A percentile compares a stretch with the other conserved stretches of the same genome.
phyloP scores from a whole-genome alignment of 2,329 filamentous ascomycete genomes.

The Colletotrichum sp. region DNA sequence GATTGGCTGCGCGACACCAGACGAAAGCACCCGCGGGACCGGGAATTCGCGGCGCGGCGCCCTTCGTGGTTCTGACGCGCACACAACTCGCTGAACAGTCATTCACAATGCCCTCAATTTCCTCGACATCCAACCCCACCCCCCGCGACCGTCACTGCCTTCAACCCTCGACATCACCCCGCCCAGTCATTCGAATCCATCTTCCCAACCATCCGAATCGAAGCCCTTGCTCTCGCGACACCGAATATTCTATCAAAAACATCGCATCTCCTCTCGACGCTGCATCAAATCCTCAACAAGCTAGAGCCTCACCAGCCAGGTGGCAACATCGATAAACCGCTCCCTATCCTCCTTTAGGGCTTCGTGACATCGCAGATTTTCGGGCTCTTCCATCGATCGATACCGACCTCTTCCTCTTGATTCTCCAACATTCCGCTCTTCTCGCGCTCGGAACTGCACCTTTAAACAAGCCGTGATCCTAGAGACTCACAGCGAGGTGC shows the following conservation, averaged over 20 bases:
- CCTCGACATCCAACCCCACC: neutral
- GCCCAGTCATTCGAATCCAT: neutral
- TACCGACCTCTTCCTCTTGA: constrained; percentile 1
- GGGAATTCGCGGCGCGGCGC: constrained; percentile 12
- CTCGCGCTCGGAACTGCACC: constrained; percentile 56
- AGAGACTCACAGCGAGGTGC: constrained; percentile 90
- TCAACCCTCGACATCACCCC: neutral
- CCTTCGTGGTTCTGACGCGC: constrained; percentile 16
- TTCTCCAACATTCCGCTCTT: constrained; percentile 23
- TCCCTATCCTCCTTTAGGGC: neutral
- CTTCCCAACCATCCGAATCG: neutral
- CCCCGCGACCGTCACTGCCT: neutral
- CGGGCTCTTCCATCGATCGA: neutral
- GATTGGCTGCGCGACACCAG: constrained; percentile 10
- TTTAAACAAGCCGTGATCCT: constrained; percentile 93
- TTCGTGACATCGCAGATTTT: neutral
- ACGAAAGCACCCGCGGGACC: constrained; percentile 4
- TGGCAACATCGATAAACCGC: constrained; percentile 10
- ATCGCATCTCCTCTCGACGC: neutral
- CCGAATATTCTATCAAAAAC: neutral
- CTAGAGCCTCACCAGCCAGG: neutral
- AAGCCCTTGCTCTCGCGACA: neutral
- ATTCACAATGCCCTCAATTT: constrained; percentile 5
- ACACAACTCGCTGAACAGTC: neutral
- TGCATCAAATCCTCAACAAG: neutral